Conservation (phyloP, 2,329 filamentous ascomycete genomes). For the Calonectria ilicicola region DNA sequence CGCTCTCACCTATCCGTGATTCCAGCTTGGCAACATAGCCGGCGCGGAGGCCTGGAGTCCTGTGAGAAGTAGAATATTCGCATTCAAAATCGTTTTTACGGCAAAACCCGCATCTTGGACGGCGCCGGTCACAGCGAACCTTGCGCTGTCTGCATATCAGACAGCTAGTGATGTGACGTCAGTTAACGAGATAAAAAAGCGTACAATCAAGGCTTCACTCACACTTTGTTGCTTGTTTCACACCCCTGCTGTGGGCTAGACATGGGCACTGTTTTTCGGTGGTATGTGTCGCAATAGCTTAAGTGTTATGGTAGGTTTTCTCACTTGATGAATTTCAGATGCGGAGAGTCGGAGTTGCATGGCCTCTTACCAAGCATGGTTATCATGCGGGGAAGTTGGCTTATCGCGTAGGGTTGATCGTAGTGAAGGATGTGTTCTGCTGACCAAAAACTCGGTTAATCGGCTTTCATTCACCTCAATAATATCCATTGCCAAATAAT, state of each 20-base stretch:
- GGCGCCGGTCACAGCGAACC: constrained; percentile 14
- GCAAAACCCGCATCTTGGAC: constrained; percentile 16
- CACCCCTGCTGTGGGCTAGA: neutral
- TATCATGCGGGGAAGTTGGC: neutral
- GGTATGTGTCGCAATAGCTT: neutral
- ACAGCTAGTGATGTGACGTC: neutral
- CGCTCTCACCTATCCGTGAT: constrained; percentile 4
- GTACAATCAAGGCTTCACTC: neutral
- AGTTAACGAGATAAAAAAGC: neutral
- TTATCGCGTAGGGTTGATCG: neutral
- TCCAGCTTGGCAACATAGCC: constrained; percentile 18
- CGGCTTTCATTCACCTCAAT: too few species aligned
- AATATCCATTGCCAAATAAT: too few species aligned
- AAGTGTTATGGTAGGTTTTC: neutral
- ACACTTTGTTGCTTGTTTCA: neutral
- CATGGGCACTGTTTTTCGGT: neutral
- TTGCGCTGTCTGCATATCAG: constrained; percentile 4
- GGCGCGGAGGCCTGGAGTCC: constrained; percentile 12
- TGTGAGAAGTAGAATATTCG: constrained; percentile 1
- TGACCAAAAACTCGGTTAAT: neutral
- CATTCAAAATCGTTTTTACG: constrained; percentile 11
- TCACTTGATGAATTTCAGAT: neutral
- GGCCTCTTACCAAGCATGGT: neutral
- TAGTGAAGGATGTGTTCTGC: neutral
- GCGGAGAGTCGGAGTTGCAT: neutral